phyloP scores from a whole-genome alignment of 768 basidiomycete genomes.

The Gymnopilus dilepis region DNA sequence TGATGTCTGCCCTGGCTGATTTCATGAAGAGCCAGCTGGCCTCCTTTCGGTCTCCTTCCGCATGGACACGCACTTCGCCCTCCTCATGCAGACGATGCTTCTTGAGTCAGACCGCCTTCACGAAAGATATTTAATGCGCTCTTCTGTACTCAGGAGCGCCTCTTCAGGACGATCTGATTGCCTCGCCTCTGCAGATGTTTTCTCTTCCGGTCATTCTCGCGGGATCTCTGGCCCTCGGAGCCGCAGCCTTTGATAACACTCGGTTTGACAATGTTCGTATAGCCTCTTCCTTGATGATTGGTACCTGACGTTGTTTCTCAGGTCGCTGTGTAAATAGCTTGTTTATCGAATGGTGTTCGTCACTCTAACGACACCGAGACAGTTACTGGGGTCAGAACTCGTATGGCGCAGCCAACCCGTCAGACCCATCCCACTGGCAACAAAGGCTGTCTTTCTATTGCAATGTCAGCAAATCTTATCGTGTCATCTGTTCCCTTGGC shows the following conservation, averaged over 20 bases:
- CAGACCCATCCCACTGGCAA: slow-evolving; percentile 60
- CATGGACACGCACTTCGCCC: slow-evolving; percentile 15
- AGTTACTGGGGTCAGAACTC: slow-evolving; percentile 83
- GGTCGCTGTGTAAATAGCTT: slow-evolving; percentile 5
- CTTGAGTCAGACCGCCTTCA: slow-evolving; percentile 3
- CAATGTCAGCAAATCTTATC: slow-evolving; percentile 42
- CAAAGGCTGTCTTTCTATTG: slow-evolving; percentile 69
- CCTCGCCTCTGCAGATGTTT: slow-evolving; percentile 17
- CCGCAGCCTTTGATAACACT: slow-evolving; percentile 55
- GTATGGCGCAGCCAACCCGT: slow-evolving; percentile 59
- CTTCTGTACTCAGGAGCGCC: neutral
- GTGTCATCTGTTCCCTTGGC: neutral
- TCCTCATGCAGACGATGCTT: slow-evolving; percentile 9
- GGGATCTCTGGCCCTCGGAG: slow-evolving; percentile 15
- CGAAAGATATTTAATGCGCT: slow-evolving; percentile 22
- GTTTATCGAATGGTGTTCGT: slow-evolving; percentile 24
- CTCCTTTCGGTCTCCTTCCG: slow-evolving; percentile 17
- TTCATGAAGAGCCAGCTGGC: slow-evolving; percentile 17
- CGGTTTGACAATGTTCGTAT: slow-evolving; percentile 66
- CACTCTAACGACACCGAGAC: neutral
- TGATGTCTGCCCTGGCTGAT: slow-evolving; percentile 16
- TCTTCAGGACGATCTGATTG: slow-evolving; percentile 4
- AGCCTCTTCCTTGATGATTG: neutral
- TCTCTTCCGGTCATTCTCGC: slow-evolving; percentile 7
- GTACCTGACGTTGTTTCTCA: neutral